These are phyloP conservation scores for Blastomyces percursus DNA, from an alignment of 2,329 filamentous ascomycete genomes.

Conservation along the genomic window DNA sequence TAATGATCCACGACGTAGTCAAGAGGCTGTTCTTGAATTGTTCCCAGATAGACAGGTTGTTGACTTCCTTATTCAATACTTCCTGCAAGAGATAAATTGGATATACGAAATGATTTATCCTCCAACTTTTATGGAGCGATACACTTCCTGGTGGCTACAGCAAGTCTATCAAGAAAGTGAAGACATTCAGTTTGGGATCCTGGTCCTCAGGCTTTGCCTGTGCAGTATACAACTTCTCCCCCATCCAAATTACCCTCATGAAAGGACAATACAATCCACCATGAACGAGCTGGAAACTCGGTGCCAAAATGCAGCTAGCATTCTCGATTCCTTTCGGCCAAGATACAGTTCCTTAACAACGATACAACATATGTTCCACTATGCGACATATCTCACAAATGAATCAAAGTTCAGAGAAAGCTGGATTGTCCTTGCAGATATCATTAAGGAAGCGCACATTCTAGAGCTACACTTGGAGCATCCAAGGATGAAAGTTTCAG, in stretches of 20 bases:
- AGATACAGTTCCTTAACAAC: background rate
- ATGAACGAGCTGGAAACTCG: background rate
- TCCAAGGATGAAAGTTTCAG: background rate
- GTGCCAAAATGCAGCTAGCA: background rate
- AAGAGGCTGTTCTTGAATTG: background rate
- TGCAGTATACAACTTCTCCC: conserved; percentile 3
- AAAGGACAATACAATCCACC: background rate
- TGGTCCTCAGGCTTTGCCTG: background rate
- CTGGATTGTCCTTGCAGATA: conserved; percentile 2
- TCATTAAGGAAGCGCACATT: background rate
- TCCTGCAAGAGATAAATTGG: conserved; percentile 3
- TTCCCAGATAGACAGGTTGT: conserved; percentile 4
- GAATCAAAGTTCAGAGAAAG: conserved; percentile 3
- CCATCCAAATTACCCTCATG: conserved; percentile 4
- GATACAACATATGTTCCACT: conserved; percentile 2
- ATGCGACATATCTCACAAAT: background rate
- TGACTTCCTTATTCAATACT: conserved; percentile 4
- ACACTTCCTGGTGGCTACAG: conserved; percentile 2
- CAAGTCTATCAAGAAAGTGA: conserved; percentile 1
- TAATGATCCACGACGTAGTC: conserved; percentile 3
- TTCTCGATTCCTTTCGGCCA: conserved; percentile 1
- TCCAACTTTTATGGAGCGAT: conserved; percentile 3
- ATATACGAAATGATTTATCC: conserved; percentile 4
- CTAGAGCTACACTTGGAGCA: conserved; percentile 3
- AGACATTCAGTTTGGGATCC: conserved; percentile 3